Base-by-base conservation (phyloP, 805 yeast genomes). In the Cyberlindnera amylophila region DNA sequence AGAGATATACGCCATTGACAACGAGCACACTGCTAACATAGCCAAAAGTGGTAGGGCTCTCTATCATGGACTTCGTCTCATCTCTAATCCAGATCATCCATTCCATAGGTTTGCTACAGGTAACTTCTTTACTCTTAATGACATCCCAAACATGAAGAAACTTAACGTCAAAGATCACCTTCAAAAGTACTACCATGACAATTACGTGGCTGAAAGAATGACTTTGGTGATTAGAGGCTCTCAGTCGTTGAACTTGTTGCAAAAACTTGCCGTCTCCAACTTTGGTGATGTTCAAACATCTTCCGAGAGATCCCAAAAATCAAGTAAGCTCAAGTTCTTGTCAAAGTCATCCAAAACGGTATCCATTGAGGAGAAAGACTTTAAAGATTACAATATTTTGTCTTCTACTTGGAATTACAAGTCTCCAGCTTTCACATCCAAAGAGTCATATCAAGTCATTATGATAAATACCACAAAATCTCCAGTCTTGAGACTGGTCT, bases 21-120 rank as follows among this genome's bases (percentile, higher is more conserved):
- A 78, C 53, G 95, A 85, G 50, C 90, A 84, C 55, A 62, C 59
- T 4, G 67, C 70, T n/a, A 85, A 84, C 47, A 62, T 69, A 12
- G 52, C 67, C 1, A 61, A 64, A 12, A 12, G 49, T 0, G 69
- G 66, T 5, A 81, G 81, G 55, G 55, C 76, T 0, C 51, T 81
- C 24, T 79, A 72, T 46, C 88, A 85, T 49, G 86, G 81, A 0
- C 55, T 75, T 6, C 68, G 82, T 36, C 44, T 79, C 3, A 51
- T 84, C 13, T 68, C 83, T 1, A 66, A 67, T 40, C 36, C 54
- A 1, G 18, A 52, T 0, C 82, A 78, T 51, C 82, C 75, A 0
- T 85, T 84, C 54, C 67, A 67, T 46, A 64, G 78, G 39, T 85
- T 85, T 59, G 71, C 80, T 0, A 82, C 91, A 0, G 95, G 95